Evolutionary conservation across 805 yeast species (phyloP), one percentile per base, ranked within the genome.

Genomic region (Phaffomyces thermotolerans): DNA sequence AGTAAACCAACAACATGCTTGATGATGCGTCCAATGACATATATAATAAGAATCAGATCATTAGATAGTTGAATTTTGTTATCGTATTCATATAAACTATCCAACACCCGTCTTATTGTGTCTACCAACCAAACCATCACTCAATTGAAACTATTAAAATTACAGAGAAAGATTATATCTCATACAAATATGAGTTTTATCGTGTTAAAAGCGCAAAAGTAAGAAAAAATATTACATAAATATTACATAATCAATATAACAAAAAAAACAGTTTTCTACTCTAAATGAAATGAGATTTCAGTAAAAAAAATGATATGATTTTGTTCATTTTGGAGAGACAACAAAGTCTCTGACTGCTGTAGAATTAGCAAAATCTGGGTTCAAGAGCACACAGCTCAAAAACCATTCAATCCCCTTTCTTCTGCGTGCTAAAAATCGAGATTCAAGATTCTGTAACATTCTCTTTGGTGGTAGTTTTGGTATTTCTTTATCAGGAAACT

Each of bases 401-500:
- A 73, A 73, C 54, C 63, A 73, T 44, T 71, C 74, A 18, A 73
- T 54, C 1, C 76, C 75, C 14, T 60, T 54, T 8, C 71, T 52
- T 22, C 78, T 58, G 27, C 54, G 52, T 15, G 54, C 63, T 34
- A 73, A 46, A 46, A 73, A 73, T 23, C 52, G 54, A 20, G 48
- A 44, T 29, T 51, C 46, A 40, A 59, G 38, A 30, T 53, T 52
- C 9, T 52, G 55, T 30, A 56, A 36, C 40, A 63, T 41, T 33
- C 69, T 59, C 45, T 71, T 72, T 4, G 76, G 72, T 8, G 78
- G 79, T n/a, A 70, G 53, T 7, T 52, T 54, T 4, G 78, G 75
- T 14, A 78, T 61, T 13, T 41, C 34, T n/a, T 57, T 52, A 1
- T 52, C 47, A 0, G 76, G 74, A 47, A 65, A 72, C 29, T 59